Conservation (phyloP, 202 grass and related monocot genomes). For the Alloteropsis angusta region DNA sequence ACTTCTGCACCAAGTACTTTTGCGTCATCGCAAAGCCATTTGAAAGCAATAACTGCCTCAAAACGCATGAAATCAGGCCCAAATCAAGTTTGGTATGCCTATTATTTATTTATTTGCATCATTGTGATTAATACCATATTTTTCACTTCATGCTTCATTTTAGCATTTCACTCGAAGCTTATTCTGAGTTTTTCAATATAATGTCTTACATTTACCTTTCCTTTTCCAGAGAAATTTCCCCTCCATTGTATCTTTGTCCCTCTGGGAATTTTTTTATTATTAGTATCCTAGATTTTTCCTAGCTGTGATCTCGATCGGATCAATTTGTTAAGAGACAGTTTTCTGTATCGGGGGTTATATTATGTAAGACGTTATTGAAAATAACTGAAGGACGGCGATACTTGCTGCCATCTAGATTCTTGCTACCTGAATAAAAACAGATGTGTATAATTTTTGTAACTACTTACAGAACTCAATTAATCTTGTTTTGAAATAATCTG, state of each 20-base stretch:
- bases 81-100: conserved; percentile 87
- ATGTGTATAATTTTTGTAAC: neutral
- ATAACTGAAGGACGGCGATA: neutral
- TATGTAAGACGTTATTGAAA: no score
- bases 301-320: neutral
- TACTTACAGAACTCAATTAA: neutral
- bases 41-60: conserved; percentile 95
- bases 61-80: conserved; percentile 88
- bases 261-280: neutral
- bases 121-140: conserved; percentile 17
- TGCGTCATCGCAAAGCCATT: conserved; percentile 63
- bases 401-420: neutral
- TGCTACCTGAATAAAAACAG: neutral
- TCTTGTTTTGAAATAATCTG: conserved; percentile 16
- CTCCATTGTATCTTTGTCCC: neutral
- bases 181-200: neutral
- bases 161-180: neutral
- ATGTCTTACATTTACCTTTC: neutral
- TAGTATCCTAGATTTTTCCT: neutral
- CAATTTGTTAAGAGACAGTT: neutral
- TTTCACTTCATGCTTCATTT: conserved; percentile 26
- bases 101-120: conserved; percentile 6
- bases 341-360: neutral
- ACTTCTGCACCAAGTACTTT: conserved; percentile 55
- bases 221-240: neutral